A percentile compares a stretch with the other conserved stretches of the same genome.
Conservation (phyloP, 306 rosid species). For the Glycyrrhiza uralensis region DNA sequence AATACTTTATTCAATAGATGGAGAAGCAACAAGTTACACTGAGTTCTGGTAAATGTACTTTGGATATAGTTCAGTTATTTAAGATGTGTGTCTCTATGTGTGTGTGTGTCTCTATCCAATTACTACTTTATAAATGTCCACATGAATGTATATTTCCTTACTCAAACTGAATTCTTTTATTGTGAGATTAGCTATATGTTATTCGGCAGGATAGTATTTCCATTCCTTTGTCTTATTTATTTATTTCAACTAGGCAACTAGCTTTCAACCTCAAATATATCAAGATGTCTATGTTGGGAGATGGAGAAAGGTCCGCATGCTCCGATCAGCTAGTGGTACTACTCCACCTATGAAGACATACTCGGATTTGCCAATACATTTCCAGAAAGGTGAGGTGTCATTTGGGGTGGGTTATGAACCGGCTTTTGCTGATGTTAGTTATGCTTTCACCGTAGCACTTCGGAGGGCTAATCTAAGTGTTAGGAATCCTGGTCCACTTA, state of each 20-base stretch:
- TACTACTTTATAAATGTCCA: background rate
- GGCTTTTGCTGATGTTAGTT: slow-evolving; percentile 84
- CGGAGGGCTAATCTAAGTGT: slow-evolving; percentile 95
- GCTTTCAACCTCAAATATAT: slow-evolving; percentile 90
- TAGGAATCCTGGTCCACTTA: slow-evolving; percentile 50
- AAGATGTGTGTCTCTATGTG: background rate
- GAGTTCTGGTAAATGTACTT: background rate
- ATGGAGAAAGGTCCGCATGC: slow-evolving; percentile 93
- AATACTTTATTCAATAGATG: background rate
- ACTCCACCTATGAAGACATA: slow-evolving; percentile 94
- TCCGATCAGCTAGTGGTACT: slow-evolving; percentile 97
- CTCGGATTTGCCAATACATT: slow-evolving; percentile 73
- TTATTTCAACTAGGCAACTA: slow-evolving; percentile 74
- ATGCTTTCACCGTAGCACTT: slow-evolving; percentile 91
- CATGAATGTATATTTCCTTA: slow-evolving; percentile 9
- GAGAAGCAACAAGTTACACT: background rate
- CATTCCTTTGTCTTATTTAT: slow-evolving; percentile 28
- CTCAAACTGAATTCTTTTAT: background rate
- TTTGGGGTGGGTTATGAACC: slow-evolving; percentile 99
- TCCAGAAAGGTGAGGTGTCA: slow-evolving; percentile 75
- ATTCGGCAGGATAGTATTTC: slow-evolving; percentile 10
- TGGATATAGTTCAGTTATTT: slow-evolving; percentile 18
- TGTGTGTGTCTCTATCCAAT: background rate
- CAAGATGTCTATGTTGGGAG: slow-evolving; percentile 90
- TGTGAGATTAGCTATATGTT: background rate